Conservation (phyloP, 2,329 filamentous ascomycete species). For the Zopfia rhizophila region DNA sequence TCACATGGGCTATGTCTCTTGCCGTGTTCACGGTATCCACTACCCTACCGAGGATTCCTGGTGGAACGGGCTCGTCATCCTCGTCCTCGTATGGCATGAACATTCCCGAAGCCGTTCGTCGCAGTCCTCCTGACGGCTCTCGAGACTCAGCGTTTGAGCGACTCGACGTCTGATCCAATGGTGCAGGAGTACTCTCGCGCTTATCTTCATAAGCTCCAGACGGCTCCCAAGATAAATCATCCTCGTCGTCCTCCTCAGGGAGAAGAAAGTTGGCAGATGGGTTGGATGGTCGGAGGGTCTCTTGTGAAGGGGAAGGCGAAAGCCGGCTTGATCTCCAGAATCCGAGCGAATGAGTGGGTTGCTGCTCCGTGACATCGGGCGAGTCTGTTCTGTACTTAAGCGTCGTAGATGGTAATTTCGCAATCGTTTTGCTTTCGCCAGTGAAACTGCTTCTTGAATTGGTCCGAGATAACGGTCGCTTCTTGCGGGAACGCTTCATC, state of each 20-base stretch:
- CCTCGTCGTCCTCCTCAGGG: slow-evolving; percentile 64
- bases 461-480: slow-evolving; percentile 63
- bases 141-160: slow-evolving; percentile 28
- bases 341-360: slow-evolving; percentile 53
- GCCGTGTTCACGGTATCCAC: slow-evolving; percentile 80
- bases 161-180: slow-evolving; percentile 33
- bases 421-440: slow-evolving; percentile 83
- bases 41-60: slow-evolving; percentile 79
- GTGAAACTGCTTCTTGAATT: slow-evolving; percentile 66
- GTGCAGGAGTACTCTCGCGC: slow-evolving; percentile 48
- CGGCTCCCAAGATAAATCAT: slow-evolving; percentile 59
- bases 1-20: slow-evolving; percentile 71
- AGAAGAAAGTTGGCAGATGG: slow-evolving; percentile 73
- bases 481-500: slow-evolving; percentile 74
- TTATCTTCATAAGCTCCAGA: slow-evolving; percentile 48
- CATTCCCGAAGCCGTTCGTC: slow-evolving; percentile 86
- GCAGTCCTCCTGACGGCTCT: slow-evolving; percentile 65
- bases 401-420: slow-evolving; percentile 86
- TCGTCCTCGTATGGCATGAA: slow-evolving; percentile 88
- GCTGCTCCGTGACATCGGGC: slow-evolving; percentile 71
- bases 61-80: slow-evolving; percentile 66
- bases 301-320: slow-evolving; percentile 82
- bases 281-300: slow-evolving; percentile 79
- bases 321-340: slow-evolving; percentile 59
- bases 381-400: slow-evolving; percentile 85